phyloP scores from a whole-genome alignment of 1,284 basidiomycete genomes.

The Phellinidium pouzarii region DNA sequence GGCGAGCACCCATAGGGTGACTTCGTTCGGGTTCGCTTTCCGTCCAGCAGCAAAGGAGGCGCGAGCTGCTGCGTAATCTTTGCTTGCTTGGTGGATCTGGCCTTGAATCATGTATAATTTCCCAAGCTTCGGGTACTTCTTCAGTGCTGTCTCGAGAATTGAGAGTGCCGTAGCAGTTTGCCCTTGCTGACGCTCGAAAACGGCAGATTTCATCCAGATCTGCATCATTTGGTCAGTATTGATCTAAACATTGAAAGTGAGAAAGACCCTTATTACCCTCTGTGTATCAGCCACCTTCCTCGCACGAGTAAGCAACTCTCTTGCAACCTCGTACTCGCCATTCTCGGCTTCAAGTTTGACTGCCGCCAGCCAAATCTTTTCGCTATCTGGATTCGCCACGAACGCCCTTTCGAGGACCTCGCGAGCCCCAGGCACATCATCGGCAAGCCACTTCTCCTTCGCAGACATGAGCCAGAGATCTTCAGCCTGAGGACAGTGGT shows the following conservation, averaged over 20 bases:
- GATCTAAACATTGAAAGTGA: not conserved
- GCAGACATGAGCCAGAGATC: constrained; percentile 96
- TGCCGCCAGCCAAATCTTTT: constrained; percentile 95
- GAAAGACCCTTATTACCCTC: constrained; percentile 47
- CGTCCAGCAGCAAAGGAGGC: constrained; percentile 76
- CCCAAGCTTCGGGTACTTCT: constrained; percentile 79
- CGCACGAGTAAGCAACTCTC: constrained; percentile 82
- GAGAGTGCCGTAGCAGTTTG: constrained; percentile 67
- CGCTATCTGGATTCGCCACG: constrained; percentile 92
- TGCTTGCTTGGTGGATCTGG: constrained; percentile 70
- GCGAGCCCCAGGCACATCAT: constrained; percentile 83
- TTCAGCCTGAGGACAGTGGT: constrained; percentile 90
- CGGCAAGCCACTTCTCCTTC: constrained; percentile 88
- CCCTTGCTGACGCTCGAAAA: constrained; percentile 88
- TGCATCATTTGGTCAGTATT: constrained; percentile 27
- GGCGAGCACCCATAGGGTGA: constrained; percentile 84
- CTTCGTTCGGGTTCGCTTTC: constrained; percentile 77
- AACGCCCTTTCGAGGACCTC: constrained; percentile 87
- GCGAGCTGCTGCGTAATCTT: constrained; percentile 61
- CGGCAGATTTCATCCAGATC: constrained; percentile 99
- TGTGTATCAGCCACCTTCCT: constrained; percentile 87
- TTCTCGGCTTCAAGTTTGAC: constrained; percentile 96
- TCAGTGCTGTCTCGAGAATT: constrained; percentile 68
- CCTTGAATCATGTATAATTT: constrained; percentile 97
- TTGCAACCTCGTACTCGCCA: constrained; percentile 79